Base-by-base conservation (phyloP, 139 green algal species). In the Tetraselmis chui region DNA sequence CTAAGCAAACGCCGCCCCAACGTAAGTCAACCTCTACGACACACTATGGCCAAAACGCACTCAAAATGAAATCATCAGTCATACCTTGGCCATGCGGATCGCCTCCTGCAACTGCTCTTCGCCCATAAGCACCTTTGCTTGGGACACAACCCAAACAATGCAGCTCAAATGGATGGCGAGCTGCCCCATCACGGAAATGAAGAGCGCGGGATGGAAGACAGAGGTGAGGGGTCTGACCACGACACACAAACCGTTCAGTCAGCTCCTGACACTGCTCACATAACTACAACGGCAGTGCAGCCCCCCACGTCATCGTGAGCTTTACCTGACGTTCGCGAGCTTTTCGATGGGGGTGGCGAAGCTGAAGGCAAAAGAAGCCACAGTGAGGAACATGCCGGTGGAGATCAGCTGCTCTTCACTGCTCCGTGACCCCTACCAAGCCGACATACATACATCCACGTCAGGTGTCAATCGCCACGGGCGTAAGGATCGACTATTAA, bases 341-440 rank as follows among this genome's bases (percentile, higher is more conserved):
- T 81, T 81, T 77, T 88, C 59, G 29, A 88, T 58, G 24, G 84
- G 84, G 1, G 31, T 79, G 29, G 82, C 84, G 59, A 82, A 85
- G 59, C 77, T 84, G 79, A 88, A 85, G 23, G 84, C 84, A 11
- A 88, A 45, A 30, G 78, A 80, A 11, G 84, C 81, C 28, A 75
- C 79, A 11, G 81, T 88, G 25, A 88, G 79, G 23, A 75, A n/a
- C 11, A 82, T 32, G 29, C 84, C 84, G 30, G 30, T 82, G 25
- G 81, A 77, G 74, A 85, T 88, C 59, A 88, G 76, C 76, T 88
- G 84, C 29, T 83, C 80, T 23, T 88, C 84, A 30, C 59, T 80
- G 23, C 25, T 77, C 25, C 79, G 78, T 11, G 83, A 81, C 1
- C 84, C 45, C 45, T 67, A 18, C 5, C 5, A 67, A 67, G n/a